Percentiles rank a stretch among this genome's conserved stretches.
Evolutionary conservation across 768 basidiomycete genomes (phyloP).

Genomic region (Tricholoma flavovirens): DNA sequence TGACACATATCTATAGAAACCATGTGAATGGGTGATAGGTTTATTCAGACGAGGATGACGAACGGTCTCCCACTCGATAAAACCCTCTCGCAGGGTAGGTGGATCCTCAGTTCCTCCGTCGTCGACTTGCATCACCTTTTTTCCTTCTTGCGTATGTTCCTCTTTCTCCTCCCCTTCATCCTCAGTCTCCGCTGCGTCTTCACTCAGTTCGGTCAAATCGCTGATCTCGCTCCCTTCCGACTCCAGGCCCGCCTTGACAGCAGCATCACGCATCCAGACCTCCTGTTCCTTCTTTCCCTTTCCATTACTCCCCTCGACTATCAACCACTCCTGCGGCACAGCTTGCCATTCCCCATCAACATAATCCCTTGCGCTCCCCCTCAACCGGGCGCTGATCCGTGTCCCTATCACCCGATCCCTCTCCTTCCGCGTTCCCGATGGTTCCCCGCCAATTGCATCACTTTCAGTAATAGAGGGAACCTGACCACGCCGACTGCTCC

Average conservation of each 20-base stretch:
- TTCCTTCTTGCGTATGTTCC: slow-evolving; percentile 7
- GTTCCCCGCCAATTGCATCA: neutral
- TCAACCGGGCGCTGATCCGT: slow-evolving; percentile 59
- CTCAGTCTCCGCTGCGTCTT: slow-evolving; percentile 26
- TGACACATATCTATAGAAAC: slow-evolving; percentile 64
- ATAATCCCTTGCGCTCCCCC: slow-evolving; percentile 48
- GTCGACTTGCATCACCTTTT: slow-evolving; percentile 8
- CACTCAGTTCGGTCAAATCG: slow-evolving; percentile 71
- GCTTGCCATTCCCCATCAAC: slow-evolving; percentile 72
- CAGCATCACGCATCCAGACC: neutral
- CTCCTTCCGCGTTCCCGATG: slow-evolving; percentile 8
- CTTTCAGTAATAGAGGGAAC: neutral
- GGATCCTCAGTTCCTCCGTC: slow-evolving; percentile 15
- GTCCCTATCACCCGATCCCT: slow-evolving; percentile 41
- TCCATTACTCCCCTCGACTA: slow-evolving; percentile 12
- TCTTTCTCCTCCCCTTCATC: slow-evolving; percentile 12
- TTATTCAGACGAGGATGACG: slow-evolving; percentile 15
- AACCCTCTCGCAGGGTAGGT: slow-evolving; percentile 39
- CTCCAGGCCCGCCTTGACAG: slow-evolving; percentile 52
- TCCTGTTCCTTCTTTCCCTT: slow-evolving; percentile 6
- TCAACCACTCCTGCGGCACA: slow-evolving; percentile 73
- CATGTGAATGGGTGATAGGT: neutral
- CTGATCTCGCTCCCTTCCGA: slow-evolving; percentile 60
- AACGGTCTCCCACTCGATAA: slow-evolving; percentile 92
- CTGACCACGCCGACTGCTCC: slow-evolving; percentile 6